These are phyloP conservation scores for Primulina eburnea DNA, from an alignment of 257 asterid species.

Conservation along the genomic window DNA sequence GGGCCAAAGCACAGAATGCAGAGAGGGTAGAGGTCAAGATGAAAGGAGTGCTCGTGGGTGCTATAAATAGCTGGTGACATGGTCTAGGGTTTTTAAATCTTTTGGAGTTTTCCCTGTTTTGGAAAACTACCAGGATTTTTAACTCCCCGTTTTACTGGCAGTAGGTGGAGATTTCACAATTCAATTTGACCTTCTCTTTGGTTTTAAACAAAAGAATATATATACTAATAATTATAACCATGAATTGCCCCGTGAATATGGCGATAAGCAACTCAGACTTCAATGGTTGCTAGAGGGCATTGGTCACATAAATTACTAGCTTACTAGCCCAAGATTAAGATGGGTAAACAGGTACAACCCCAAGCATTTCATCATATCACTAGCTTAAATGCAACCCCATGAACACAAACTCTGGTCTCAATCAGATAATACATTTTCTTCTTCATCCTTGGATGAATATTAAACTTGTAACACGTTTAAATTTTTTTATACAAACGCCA, in stretches of 20 bases:
- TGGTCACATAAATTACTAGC: neutral
- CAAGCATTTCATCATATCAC: neutral
- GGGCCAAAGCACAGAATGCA: slow-evolving; percentile 61
- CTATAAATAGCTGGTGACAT: slow-evolving; percentile 69
- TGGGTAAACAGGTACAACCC: neutral
- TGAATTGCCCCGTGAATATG: neutral
- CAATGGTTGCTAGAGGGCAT: neutral
- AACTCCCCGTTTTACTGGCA: slow-evolving; percentile 10
- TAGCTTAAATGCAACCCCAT: neutral
- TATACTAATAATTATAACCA: neutral
- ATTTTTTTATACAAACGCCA: neutral
- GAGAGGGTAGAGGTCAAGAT: slow-evolving; percentile 50
- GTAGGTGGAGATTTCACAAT: slow-evolving; percentile 29
- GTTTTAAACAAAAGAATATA: neutral
- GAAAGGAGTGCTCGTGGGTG: slow-evolving; percentile 56
- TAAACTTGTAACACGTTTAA: neutral
- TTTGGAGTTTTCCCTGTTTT: slow-evolving; percentile 58
- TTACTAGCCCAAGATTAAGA: no score
- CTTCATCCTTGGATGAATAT: neutral
- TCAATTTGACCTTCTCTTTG: slow-evolving; percentile 15
- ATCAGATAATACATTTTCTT: no score
- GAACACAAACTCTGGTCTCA: neutral
- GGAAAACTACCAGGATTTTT: slow-evolving; percentile 42
- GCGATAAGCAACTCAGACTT: neutral
- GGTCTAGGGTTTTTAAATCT: slow-evolving; percentile 40